Evolutionary conservation across 2,329 filamentous ascomycete genomes (phyloP).

Genomic region (Fusarium sp.): DNA sequence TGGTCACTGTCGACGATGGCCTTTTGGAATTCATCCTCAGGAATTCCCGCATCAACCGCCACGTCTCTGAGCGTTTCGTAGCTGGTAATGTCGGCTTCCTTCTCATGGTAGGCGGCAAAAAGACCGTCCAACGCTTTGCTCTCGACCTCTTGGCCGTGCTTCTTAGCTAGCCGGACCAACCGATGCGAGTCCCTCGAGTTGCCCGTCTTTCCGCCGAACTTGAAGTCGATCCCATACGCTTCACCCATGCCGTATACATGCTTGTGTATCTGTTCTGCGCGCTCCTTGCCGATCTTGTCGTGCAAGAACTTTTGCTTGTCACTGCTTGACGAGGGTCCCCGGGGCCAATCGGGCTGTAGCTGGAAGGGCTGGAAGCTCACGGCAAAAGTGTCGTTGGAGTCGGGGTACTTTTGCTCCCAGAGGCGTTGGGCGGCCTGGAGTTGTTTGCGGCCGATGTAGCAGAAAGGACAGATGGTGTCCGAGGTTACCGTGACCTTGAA

Average conservation of each 20-base stretch:
- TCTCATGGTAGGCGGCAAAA: constrained; percentile 55
- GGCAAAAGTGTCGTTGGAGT: constrained; percentile 66
- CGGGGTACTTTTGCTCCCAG: constrained; percentile 53
- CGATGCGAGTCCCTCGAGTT: constrained; percentile 84
- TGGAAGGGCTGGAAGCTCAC: constrained; percentile 59
- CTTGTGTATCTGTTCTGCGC: constrained; percentile 49
- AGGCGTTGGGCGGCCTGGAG: constrained; percentile 57
- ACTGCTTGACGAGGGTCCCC: constrained; percentile 45
- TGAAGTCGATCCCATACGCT: constrained; percentile 53
- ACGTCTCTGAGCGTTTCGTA: constrained; percentile 49
- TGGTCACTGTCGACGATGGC: constrained; percentile 57
- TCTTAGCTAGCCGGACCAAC: constrained; percentile 59
- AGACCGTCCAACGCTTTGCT: constrained; percentile 62
- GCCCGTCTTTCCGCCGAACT: constrained; percentile 74
- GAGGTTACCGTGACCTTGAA: constrained; percentile 58
- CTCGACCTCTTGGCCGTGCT: constrained; percentile 60
- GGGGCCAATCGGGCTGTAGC: constrained; percentile 50
- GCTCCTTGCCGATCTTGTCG: constrained; percentile 69
- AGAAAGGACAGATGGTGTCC: constrained; percentile 62
- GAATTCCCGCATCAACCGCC: constrained; percentile 56
- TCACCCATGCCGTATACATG: constrained; percentile 47
- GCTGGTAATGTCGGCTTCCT: constrained; percentile 55
- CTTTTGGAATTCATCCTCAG: constrained; percentile 50
- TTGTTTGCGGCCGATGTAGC: constrained; percentile 59
- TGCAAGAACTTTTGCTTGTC: constrained; percentile 52